Conservation (phyloP, 306 rosid species). For the apple (Malus domestica) region ASM211411v1 NC_041792.1:10877907-10878406, state of each 20-base stretch:
- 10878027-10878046: conserved; percentile 83
- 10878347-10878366: neutral
- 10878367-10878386: conserved; percentile 37
- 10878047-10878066: conserved; percentile 43
- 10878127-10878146: conserved; percentile 29
- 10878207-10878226: conserved; percentile 35
- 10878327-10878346: conserved; percentile 7
- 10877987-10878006: conserved; percentile 69
- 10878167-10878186: neutral
- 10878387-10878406: conserved; percentile 19
- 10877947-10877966: conserved; percentile 62
- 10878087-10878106: conserved; percentile 42
- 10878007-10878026: conserved; percentile 72
- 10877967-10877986: conserved; percentile 12
- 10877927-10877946: conserved; percentile 66
- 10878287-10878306: neutral
- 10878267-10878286: neutral
- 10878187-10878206: neutral
- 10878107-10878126: conserved; percentile 19
- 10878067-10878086: conserved; percentile 10
- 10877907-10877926: conserved; percentile 64
- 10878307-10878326: neutral
- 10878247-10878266: neutral
- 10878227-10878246: conserved; percentile 61
- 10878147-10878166: conserved; percentile 14